Evolutionary conservation across 1,139 yeast species (phyloP), one percentile per base, ranked within the genome.

Genomic region (Zygosaccharomyces sapae): DNA sequence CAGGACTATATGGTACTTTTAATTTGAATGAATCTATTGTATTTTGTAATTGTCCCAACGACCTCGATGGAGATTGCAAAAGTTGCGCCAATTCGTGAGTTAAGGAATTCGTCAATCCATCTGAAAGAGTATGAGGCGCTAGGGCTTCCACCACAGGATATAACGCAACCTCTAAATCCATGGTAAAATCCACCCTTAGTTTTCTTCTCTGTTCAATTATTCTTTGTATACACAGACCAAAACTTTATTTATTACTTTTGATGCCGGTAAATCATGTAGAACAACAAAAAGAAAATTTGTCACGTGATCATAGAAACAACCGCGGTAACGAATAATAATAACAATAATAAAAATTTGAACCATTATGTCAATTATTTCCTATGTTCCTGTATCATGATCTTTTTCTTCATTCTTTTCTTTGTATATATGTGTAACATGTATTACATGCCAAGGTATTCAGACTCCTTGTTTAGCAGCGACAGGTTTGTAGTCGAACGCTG

Each of bases 401-500:
- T 24, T 7, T 24, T 24, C 27, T 9, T 9, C 27, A 24, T 7
- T 24, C 27, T 27, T 27, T 27, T 27, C 12, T 29, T 29, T 30
- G 25, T 16, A 24, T 36, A 33, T 38, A 41, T 43, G 33, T 33
- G 36, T 25, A 9, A 39, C 13, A 22, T 22, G 19, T 20, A 12
- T 31, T 43, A 48, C 44, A 48, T 45, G 35, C 51, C 51, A 36
- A 46, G 30, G 44, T 49, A 46, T 38, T 49, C 52, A 12, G 52
- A 46, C 30, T 49, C 52, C 20, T 46, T 49, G 74, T 47, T 49
- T 6, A 49, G 34, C 5, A 70, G 38, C n/a, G 52, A 50, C 3
- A 41, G 45, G 18, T 45, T 50, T 4, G 53, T 70, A 12, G 62
- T 60, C 3, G 60, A 57, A 16, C 63, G 62, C 25, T 73, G 62